Base-by-base conservation (phyloP, 805 yeast genomes). In the Monosporozyma servazzii region DNA sequence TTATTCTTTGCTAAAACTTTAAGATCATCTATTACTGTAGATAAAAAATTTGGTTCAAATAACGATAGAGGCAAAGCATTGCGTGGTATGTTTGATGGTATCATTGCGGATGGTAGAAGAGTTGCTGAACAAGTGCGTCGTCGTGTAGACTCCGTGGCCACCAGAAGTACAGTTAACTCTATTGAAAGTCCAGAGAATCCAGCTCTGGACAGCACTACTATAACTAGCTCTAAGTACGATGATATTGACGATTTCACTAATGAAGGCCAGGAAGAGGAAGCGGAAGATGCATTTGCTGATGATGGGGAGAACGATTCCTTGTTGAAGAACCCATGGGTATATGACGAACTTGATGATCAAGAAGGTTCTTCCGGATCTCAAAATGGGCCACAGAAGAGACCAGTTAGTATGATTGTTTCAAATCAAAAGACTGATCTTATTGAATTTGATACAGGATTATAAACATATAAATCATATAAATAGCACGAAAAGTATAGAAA, bases 51-150 rank as follows among this genome's bases (percentile, higher is more conserved):
- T 45, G 76, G 66, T 43, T 55, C 56, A 41, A 68, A 72, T 39
- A 71, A 73, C 37, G 72, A 73, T 45, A 76, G 74, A 58, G 71
- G 75, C 39, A 78, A 77, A 49, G 84, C 84, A 30, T 70, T 93
- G 53, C 76, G 96, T 51, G 91, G 87, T 51, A 84, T 93, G 80
- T 87, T 91, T 70, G 95, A 88, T 65, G 91, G 93, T 10, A 75
- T 93, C 52, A 76, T 91, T 54, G 93, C 95, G 0, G 97, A 93
- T 69, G 97, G 98, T 5, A 76, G 88, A 64, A 80, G 91, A 51
- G 95, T 91, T 13, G 98, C 98, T 1, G 81, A 78, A 49, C 90
- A 88, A 62, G 95, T 93, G 3, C 81, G 91, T 57, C 82, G 91
- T 56, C 82, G 85, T 57, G 89, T 88, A 77, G 96, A 89, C 64